These are phyloP conservation scores for Petunia axillaris DNA, from an alignment of 257 asterid genomes.

Conservation along the genomic window DNA sequence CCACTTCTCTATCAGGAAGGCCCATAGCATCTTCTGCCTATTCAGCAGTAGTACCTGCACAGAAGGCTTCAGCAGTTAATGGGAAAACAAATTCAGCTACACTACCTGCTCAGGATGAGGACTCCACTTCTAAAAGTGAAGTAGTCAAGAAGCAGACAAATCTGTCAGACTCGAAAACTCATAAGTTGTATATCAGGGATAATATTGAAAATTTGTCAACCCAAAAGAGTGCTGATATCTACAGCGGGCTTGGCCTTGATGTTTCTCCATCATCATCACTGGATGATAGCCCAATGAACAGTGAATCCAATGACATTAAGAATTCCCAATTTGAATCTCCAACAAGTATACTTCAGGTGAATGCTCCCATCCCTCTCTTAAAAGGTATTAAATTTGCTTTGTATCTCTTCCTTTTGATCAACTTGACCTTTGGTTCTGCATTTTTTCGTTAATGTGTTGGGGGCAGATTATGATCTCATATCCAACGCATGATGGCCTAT, in stretches of 20 bases:
- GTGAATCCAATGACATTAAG: constrained; percentile 24
- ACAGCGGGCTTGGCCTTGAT: constrained; percentile 39
- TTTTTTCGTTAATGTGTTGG: constrained; percentile 30
- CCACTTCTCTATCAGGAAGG: constrained; percentile 11
- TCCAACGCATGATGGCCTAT: constrained; percentile 44
- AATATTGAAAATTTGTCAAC: constrained; percentile 27
- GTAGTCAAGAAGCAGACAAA: constrained; percentile 15
- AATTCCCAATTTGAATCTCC: constrained; percentile 32
- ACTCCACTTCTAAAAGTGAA: constrained; percentile 23
- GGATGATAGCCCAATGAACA: constrained; percentile 23
- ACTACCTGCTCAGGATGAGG: neutral
- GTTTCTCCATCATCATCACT: constrained; percentile 35
- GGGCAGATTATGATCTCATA: constrained; percentile 83
- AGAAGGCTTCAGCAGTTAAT: constrained; percentile 25
- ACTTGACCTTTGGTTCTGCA: constrained; percentile 22
- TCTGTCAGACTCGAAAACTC: constrained; percentile 26
- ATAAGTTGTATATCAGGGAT: constrained; percentile 19
- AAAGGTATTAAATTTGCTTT: constrained; percentile 11
- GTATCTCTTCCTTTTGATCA: constrained; percentile 4
- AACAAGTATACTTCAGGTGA: constrained; percentile 75
- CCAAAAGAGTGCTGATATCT: constrained; percentile 32
- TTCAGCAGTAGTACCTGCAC: constrained; percentile 28
- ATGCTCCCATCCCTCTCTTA: constrained; percentile 29
- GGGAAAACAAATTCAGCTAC: constrained; percentile 21
- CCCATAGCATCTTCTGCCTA: constrained; percentile 34